Conservation (phyloP, 2,329 filamentous ascomycete species). For the Fusarium denticulatum region DNA sequence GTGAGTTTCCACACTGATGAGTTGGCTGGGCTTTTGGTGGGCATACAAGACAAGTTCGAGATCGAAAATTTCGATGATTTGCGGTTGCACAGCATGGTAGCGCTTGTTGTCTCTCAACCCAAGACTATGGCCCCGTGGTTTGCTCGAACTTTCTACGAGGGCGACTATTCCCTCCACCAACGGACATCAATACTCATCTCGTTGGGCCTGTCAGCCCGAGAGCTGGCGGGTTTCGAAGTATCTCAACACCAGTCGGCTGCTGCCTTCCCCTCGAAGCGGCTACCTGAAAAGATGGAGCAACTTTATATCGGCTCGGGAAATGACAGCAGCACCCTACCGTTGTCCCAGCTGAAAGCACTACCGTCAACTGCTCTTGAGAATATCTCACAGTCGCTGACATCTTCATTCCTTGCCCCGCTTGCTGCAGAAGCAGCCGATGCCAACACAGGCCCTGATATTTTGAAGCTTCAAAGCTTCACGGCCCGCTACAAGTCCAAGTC, state of each 20-base stretch:
- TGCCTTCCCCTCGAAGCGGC: conserved; percentile 81
- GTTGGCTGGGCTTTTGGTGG: conserved; percentile 78
- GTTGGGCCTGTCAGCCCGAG: conserved; percentile 82
- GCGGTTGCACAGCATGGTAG: conserved; percentile 82
- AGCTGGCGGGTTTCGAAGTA: conserved; percentile 80
- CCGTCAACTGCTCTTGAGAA: conserved; percentile 70
- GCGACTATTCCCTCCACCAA: conserved; percentile 89
- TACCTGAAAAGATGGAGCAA: conserved; percentile 78
- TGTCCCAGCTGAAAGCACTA: conserved; percentile 60
- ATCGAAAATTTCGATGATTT: conserved; percentile 80
- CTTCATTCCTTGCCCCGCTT: conserved; percentile 80
- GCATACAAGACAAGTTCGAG: conserved; percentile 86
- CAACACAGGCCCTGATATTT: conserved; percentile 79
- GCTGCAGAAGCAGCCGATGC: conserved; percentile 84
- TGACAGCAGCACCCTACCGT: conserved; percentile 31
- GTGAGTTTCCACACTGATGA: conserved; percentile 86
- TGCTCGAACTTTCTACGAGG: conserved; percentile 85
- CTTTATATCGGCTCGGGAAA: conserved; percentile 65
- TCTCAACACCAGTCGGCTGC: conserved; percentile 60
- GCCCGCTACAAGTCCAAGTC: conserved; percentile 58
- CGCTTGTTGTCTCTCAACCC: conserved; percentile 80
- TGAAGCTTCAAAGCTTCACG: conserved; percentile 92
- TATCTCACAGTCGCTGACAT: conserved; percentile 74
- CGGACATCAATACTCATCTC: conserved; percentile 83
- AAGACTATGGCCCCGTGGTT: conserved; percentile 85